A percentile compares a stretch with the other conserved stretches of the same genome.
Conservation (phyloP, 2,329 filamentous ascomycete species). For the Arthrobotrys sinensis region DNA sequence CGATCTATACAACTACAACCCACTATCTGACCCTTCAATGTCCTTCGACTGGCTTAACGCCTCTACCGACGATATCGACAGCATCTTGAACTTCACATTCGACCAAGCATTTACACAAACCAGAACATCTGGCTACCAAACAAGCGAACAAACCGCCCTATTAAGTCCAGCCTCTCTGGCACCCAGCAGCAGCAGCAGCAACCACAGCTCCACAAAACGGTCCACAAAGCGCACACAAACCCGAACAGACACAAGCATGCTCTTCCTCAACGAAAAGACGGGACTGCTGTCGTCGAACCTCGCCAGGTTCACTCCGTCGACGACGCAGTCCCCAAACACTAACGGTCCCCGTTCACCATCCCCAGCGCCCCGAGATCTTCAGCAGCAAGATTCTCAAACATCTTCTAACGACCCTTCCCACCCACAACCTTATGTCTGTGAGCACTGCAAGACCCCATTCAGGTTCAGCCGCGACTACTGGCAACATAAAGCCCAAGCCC, state of each 20-base stretch:
- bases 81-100: constrained; percentile 41
- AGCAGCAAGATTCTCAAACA: constrained; percentile 36
- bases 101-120: constrained; percentile 50
- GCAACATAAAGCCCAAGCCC: constrained; percentile 57
- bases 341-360: constrained; percentile 34
- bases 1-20: constrained; percentile 35
- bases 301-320: constrained; percentile 28
- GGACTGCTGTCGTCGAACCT: constrained; percentile 44
- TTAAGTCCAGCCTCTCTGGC: constrained; percentile 35
- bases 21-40: constrained; percentile 31
- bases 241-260: constrained; percentile 42
- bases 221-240: constrained; percentile 31
- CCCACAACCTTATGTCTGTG: constrained; percentile 50
- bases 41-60: constrained; percentile 42
- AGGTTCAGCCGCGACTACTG: constrained; percentile 61
- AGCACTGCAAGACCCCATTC: constrained; percentile 55
- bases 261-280: constrained; percentile 51
- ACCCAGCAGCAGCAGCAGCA: constrained; percentile 20
- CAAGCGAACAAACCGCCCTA: constrained; percentile 25
- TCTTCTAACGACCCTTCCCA: constrained; percentile 31
- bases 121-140: constrained; percentile 17
- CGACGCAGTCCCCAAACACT: constrained; percentile 34
- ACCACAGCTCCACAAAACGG: constrained; percentile 10
- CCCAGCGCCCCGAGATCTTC: constrained; percentile 35
- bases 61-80: constrained; percentile 30